A percentile compares a stretch with the other conserved stretches of the same genome.
These are phyloP conservation scores for Telfairia occidentalis DNA, from an alignment of 331 rosid species.

Conservation along the genomic window DNA sequence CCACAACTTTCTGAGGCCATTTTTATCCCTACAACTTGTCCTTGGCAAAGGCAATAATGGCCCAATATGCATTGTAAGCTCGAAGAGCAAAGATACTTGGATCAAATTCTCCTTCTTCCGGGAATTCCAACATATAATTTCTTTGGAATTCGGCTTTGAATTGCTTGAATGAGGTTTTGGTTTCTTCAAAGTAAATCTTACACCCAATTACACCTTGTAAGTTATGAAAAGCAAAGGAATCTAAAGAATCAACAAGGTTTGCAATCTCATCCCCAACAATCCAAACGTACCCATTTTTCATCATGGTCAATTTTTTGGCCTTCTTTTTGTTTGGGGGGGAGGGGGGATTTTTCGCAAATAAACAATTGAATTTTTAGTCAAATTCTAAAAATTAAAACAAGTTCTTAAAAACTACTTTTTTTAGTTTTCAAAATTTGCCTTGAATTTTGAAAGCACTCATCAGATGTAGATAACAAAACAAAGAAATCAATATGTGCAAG, in stretches of 20 bases:
- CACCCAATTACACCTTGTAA: not conserved
- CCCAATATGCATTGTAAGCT: conserved; percentile 8
- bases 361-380: too few relatives aligned
- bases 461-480: too few relatives aligned
- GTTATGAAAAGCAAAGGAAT: not conserved
- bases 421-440: too few relatives aligned
- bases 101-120: not conserved
- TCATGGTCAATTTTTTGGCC: conserved; percentile 4
- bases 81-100: not conserved
- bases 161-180: not conserved
- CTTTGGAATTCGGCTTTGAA: not conserved
- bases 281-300: conserved; percentile 5
- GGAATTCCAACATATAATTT: not conserved
- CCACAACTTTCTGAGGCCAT: not conserved
- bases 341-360: too few relatives aligned
- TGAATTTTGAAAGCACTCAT: too few relatives aligned
- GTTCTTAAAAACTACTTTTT: too few relatives aligned
- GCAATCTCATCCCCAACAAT: not conserved
- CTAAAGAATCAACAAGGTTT: not conserved
- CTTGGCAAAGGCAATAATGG: not conserved
- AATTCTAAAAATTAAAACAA: too few relatives aligned
- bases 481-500: too few relatives aligned
- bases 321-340: too few relatives aligned
- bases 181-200: not conserved
- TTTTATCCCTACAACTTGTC: not conserved